These are phyloP conservation scores for Podospora comata DNA, from an alignment of 495 filamentous ascomycete species.

Conservation along the genomic window DNA sequence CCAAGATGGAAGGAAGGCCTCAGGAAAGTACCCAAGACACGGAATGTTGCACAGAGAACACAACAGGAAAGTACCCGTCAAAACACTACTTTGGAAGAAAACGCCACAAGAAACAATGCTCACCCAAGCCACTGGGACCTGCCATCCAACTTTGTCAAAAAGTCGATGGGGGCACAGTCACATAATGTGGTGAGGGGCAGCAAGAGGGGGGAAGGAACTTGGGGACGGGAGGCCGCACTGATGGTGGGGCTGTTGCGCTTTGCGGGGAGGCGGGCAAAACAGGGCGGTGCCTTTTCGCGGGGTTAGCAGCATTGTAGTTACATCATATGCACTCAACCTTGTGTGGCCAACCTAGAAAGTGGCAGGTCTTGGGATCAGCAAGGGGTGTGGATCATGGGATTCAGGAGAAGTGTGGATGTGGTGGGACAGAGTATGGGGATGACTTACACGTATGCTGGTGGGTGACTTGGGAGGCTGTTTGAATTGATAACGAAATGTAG, in stretches of 20 bases:
- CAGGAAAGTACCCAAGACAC: neutral
- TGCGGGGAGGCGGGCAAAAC: neutral
- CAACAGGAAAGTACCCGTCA: neutral
- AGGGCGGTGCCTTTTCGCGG: neutral
- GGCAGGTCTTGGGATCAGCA: neutral
- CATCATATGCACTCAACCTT: neutral
- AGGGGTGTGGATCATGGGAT: neutral
- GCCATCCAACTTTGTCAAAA: neutral
- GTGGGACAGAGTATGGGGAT: neutral
- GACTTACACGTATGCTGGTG: neutral
- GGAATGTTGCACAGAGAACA: neutral
- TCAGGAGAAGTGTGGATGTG: neutral
- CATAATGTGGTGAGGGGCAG: neutral
- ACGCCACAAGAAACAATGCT: neutral
- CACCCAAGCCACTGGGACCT: neutral
- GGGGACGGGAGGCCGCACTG: neutral
- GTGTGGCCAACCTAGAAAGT: neutral
- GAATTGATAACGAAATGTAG: neutral
- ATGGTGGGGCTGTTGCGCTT: neutral
- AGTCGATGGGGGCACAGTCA: neutral
- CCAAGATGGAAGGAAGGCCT: neutral
- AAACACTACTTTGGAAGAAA: neutral
- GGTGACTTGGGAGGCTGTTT: neutral
- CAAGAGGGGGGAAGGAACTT: too few relatives aligned
- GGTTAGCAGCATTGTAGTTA: neutral